These are phyloP conservation scores for Trichophyton schoenleinii DNA, from an alignment of 2,329 filamentous ascomycete genomes.

Conservation along the genomic window DNA sequence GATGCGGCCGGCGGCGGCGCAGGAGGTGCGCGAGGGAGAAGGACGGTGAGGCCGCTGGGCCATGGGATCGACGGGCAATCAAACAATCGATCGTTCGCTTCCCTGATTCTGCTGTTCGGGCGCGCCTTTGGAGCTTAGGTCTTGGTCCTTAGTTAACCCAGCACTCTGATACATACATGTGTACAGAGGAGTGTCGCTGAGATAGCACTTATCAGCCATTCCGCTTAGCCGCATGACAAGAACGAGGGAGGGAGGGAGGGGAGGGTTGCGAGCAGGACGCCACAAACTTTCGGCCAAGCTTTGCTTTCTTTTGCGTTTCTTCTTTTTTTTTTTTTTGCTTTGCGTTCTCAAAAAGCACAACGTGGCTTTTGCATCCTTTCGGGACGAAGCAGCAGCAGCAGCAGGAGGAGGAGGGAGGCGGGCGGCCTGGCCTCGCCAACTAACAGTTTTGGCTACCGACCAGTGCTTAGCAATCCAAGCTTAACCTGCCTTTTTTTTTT, in stretches of 20 bases:
- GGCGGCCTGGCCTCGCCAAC: background rate
- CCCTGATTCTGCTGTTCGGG: background rate
- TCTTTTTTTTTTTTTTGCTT: background rate
- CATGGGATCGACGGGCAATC: background rate
- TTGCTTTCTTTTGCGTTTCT: background rate
- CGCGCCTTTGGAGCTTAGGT: background rate
- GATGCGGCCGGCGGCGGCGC: too few relatives aligned
- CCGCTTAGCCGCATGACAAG: constrained; percentile 2
- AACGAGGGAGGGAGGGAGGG: background rate
- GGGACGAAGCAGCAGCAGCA: background rate
- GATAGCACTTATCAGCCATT: background rate
- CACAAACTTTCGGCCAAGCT: background rate
- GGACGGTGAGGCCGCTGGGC: too few relatives aligned
- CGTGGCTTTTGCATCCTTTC: constrained; percentile 1
- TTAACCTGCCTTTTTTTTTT: background rate
- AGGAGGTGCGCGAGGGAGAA: too few relatives aligned
- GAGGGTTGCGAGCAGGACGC: background rate
- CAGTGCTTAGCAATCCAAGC: background rate
- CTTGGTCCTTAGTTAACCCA: background rate
- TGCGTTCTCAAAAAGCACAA: background rate
- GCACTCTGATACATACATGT: background rate
- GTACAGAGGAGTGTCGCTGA: too few relatives aligned
- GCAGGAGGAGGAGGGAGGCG: too few relatives aligned
- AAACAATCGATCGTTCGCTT: background rate
- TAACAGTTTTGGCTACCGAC: background rate